Conservation (phyloP, 164 flowering plant species). For the Echeveria elegans region DNA sequence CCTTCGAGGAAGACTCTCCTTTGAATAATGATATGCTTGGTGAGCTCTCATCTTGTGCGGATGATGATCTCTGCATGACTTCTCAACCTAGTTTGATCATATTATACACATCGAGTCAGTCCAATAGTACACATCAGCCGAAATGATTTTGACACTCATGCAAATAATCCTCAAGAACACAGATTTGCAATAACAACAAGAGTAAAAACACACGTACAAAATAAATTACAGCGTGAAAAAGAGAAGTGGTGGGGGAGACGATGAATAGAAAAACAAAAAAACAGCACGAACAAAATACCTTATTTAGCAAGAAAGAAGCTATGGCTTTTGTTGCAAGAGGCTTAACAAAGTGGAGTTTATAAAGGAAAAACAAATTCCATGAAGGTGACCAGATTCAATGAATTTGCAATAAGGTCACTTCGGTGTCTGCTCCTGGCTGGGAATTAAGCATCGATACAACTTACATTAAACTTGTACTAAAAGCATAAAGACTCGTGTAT, state of each 20-base stretch:
- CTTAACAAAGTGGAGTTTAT: not conserved
- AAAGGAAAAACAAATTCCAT: not conserved
- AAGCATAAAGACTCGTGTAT: not conserved
- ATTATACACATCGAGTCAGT: not conserved
- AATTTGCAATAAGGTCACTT: not conserved
- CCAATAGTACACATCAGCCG: too few relatives aligned
- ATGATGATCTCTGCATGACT: slow-evolving; percentile 3
- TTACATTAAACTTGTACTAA: not conserved
- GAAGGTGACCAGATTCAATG: slow-evolving; percentile 1
- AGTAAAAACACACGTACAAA: not conserved
- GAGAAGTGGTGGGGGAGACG: not conserved
- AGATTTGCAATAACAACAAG: not conserved
- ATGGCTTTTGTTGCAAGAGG: not conserved
- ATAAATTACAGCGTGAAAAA: not conserved
- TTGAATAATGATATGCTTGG: not conserved
- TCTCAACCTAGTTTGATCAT: not conserved
- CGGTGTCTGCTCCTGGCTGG: not conserved
- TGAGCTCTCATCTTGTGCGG: not conserved
- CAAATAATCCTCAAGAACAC: too few relatives aligned
- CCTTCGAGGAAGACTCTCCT: not conserved
- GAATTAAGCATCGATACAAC: not conserved
- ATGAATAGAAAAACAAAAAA: not conserved
- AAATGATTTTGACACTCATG: too few relatives aligned
- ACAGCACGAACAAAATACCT: not conserved
- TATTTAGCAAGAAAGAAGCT: not conserved